Evolutionary conservation across 257 asterid genomes (phyloP), one percentile per base, ranked within the genome.

Genomic region (Solanum chilense): DNA sequence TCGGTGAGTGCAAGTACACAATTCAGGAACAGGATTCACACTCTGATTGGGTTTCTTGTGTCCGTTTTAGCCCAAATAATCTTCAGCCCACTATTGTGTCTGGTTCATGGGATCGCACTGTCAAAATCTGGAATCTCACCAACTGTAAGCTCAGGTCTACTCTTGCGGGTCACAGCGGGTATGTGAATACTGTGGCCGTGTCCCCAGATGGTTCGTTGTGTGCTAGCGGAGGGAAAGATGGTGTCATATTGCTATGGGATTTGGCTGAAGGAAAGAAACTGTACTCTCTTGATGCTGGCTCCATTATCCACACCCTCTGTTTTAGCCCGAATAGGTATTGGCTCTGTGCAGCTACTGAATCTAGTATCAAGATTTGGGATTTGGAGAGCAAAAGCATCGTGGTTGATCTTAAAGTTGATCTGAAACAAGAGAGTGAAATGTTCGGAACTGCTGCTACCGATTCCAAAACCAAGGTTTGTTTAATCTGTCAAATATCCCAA

Each of bases 341-440:
- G 89, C 84, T 87, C 9, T 87, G 87, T 71, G 89, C 84, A 5
- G 89, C 89, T 0, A 94, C 98, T 0, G 96, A 94, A 90, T 31
- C 92, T 7, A 85, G 95, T 23, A 95, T 95, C 74, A 94, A 91
- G 95, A 91, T 95, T 62, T 95, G 98, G 98, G 98, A 94, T 90
- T 90, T 93, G 91, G 97, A 94, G 94, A 95, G 96, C 89, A 94
- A 93, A 23, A 49, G 18, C 13, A 33, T 47, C 5, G 85, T 95
- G 70, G 91, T 92, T 9, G 98, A 95, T 88, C 91, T 94, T 69
- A 91, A 90, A 90, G 93, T 95, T 47, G 98, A 94, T 33, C 76
- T 90, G 90, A 93, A 94, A 92, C 91, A 87, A 37, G 98, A 94
- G 94, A 94, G 92, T 73, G 98, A 92, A 60, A 90, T 91, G 92